Evolutionary conservation across 139 green algal species (phyloP), one percentile per base, ranked within the genome.

Genomic region (Auxenochlorella protothecoides): DNA sequence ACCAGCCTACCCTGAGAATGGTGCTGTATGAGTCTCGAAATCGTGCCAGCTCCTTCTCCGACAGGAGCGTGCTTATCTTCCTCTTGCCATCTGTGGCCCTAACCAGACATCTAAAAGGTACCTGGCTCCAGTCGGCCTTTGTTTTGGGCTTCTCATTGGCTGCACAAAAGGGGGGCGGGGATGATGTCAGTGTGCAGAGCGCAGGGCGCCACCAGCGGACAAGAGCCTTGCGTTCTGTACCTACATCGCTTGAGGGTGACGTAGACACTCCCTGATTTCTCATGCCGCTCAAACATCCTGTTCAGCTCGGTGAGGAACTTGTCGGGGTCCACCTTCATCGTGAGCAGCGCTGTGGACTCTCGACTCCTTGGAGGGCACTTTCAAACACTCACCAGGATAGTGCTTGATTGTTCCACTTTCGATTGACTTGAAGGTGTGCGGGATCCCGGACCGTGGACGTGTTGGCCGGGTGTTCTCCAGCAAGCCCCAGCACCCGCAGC

Each of bases 31-130:
- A 88, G 2, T 83, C 78, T 6, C 82, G 76, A 74, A 92, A 92
- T 27, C 79, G 79, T 4, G 69, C 68, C 10, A 89, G 74, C 13
- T 91, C 78, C 63, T 81, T 79, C 8, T 65, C 54, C 4, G 67
- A 66, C 66, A 94, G 72, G 5, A 78, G 79, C 0, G 86, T 91
- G 71, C 76, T 87, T 55, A 95, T 75, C 74, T 96, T 94, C 60
- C 75, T 83, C 68, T 94, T 93, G 72, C 89, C 89, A 60, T 95
- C 89, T 11, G 83, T 88, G 6, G 85, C 90, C 0, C 90, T 75
- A 15, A 96, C 77, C 6, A 96, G 71, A 66, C 89, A 93, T 85
- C 79, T 11, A 67, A 62, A 9, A 15, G 9, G 57, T 9, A 62
- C 57, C 9, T 11, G 9, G 57, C 44, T 2, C 70, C 51, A 6